Base-by-base conservation (phyloP, 1,139 yeast species). In the Nakaseomyces bracarensis region DNA sequence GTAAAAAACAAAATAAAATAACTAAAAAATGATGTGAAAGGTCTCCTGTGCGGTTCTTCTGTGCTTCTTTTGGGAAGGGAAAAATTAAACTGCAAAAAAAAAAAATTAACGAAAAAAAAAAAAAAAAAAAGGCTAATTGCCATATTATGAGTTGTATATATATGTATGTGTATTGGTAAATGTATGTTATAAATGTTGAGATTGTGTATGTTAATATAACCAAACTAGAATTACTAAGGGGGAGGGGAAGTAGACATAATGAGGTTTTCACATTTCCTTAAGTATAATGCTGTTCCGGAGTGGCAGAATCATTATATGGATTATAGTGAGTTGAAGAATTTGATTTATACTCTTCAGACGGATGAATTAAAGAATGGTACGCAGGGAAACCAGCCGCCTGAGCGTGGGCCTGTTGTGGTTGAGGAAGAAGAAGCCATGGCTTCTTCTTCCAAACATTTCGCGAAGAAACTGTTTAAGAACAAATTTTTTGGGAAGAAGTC, bases 241-340 rank as follows among this genome's bases (percentile, higher is more conserved):
- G 6, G 29, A 26, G 29, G 13, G 13, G 14, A 26, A n/a, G 14
- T 6, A 28, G n/a, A 10, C 4, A 9, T 15, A 10, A 80, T 80
- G 87, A 79, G 79, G 67, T 80, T 80, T 58, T 77, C 85, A 8
- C 82, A 79, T 53, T 79, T 84, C 5, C 64, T 80, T 49, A 82
- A 79, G 64, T 79, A 79, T 53, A 80, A 80, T 55, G 81, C 85
- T 36, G 86, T 80, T 7, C 86, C 87, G 2, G 86, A 79, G 60
- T 80, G 87, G 87, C 75, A 80, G 43, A 77, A 78, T 37, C 75
- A 77, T 57, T 80, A 80, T 54, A 68, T 80, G 52, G 77, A 82
- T 43, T 80, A 80, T 55, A 72, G 80, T 13, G 74, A 78, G 4
- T 64, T 80, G 49, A 80, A 80, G 57, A 77, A 79, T 57, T 64